Base-by-base conservation (phyloP, 2,329 filamentous ascomycete species). In the Phaeosphaeria sp. region DNA sequence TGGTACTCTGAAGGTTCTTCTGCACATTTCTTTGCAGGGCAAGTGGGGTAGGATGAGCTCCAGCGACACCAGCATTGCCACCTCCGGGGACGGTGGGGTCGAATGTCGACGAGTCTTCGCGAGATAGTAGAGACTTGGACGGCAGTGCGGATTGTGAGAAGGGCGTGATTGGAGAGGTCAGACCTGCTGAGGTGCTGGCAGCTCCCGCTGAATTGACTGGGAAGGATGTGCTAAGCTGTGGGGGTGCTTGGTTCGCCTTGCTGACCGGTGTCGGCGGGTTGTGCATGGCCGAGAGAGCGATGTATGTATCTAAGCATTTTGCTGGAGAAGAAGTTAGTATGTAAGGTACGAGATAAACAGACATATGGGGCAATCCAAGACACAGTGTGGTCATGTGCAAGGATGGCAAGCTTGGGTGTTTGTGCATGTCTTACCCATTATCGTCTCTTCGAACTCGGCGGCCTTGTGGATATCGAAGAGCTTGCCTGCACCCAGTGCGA, bases 231-330 rank as follows among this genome's bases (percentile, higher is more conserved):
- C 90, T 89, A 47, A 96, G 83, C 70, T 92, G 86, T n/a, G 88
- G 86, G 36, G 90, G 82, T 43, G 80, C 76, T 60, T 84, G 79
- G 60, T 76, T 82, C 55, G 78, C 79, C 58, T 77, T 81, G 59
- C 80, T 82, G 36, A 82, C 76, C 39, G 80, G 79, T 52, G 81
- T 71, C 64, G 85, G 75, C 60, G 83, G 79, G 80, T 83, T 83
- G 76, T 83, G 81, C 75, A 86, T 81, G 58, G 87, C 87, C 50
- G 87, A 90, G 52, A 93, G 85, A 58, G 92, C 89, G 73, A 99
- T 97, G 81, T 97, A 99, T 65, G 96, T 96, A 79, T 99, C 95
- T 73, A 99, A 88, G 75, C 95, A 99, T 85, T 96, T 97, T 59
- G 94, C 86, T 87, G 59, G 59, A 55, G 48, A 54, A 54, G 56